phyloP scores from a whole-genome alignment of 148 eudicot species.

The Amaranthus hypochondriacus region DNA sequence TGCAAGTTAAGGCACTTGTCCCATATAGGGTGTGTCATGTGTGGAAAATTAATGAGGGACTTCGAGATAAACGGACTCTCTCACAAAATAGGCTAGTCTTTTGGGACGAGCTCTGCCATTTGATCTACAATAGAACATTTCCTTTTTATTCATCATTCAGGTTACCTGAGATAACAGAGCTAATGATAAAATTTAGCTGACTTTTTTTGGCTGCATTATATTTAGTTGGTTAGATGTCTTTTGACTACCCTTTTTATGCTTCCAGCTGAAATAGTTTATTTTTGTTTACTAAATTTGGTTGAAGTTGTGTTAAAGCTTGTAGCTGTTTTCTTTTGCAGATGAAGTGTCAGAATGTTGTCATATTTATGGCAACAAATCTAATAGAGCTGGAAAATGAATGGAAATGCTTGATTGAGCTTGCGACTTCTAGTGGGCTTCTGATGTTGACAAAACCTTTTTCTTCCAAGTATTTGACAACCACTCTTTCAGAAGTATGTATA shows the following conservation, averaged over 20 bases:
- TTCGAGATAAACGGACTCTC: too few species aligned
- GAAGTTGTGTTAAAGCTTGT: constrained; percentile 9
- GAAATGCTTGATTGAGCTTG: constrained; percentile 68
- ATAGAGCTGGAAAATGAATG: constrained; percentile 70
- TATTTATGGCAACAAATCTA: constrained; percentile 69
- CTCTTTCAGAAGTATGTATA: constrained; percentile 73
- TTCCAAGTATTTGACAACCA: constrained; percentile 54
- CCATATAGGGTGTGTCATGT: too few species aligned
- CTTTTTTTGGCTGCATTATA: background rate
- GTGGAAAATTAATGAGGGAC: too few species aligned
- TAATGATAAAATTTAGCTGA: too few species aligned
- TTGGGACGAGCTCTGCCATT: too few species aligned
- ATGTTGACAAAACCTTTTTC: constrained; percentile 47
- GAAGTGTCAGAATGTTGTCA: constrained; percentile 73
- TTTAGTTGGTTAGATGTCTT: background rate
- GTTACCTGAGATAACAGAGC: too few species aligned
- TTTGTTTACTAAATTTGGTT: background rate
- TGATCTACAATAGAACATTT: too few species aligned
- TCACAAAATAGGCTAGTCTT: too few species aligned
- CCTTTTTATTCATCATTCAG: too few species aligned
- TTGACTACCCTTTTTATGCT: background rate
- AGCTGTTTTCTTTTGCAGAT: constrained; percentile 46
- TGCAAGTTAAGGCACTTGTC: too few species aligned
- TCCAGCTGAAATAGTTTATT: background rate
- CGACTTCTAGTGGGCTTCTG: constrained; percentile 42